A percentile compares a stretch with the other conserved stretches of the same genome.
phyloP scores from a whole-genome alignment of 768 basidiomycete species.

The Gloeophyllum trabeum region DNA sequence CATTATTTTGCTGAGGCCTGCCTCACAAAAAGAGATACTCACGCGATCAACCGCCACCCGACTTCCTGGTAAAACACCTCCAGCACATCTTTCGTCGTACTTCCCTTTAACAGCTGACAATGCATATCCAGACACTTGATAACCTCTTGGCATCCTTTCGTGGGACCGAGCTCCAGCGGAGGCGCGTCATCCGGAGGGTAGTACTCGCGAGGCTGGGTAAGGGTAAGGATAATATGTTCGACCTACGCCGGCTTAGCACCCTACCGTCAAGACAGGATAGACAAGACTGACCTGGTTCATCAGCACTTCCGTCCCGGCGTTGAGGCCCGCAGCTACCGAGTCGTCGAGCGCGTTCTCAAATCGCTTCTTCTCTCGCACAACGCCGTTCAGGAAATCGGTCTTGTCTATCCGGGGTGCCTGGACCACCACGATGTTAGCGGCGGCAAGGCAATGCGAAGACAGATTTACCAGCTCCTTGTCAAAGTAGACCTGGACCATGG shows the following conservation, averaged over 20 bases:
- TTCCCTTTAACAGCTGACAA: conserved; percentile 84
- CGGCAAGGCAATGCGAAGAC: not conserved
- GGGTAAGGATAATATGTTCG: conserved; percentile 81
- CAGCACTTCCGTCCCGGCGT: conserved; percentile 89
- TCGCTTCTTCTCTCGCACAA: conserved; percentile 92
- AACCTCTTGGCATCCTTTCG: conserved; percentile 80
- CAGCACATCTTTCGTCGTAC: conserved; percentile 89
- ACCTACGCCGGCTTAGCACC: conserved; percentile 36
- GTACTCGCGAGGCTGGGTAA: conserved; percentile 81
- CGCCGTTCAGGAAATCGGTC: conserved; percentile 87
- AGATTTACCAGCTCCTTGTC: conserved; percentile 77
- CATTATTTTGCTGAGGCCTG: too few relatives aligned
- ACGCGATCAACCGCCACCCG: conserved; percentile 54
- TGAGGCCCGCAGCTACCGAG: conserved; percentile 85
- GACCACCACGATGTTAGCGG: not conserved
- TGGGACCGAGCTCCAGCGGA: conserved; percentile 72
- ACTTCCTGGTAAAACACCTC: conserved; percentile 99
- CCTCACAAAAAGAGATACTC: too few relatives aligned
- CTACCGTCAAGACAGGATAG: conserved; percentile 5
- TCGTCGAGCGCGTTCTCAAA: conserved; percentile 92
- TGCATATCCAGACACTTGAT: conserved; percentile 85
- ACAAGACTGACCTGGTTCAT: conserved; percentile 71
- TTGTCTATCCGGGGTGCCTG: conserved; percentile 84
- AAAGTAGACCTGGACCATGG: conserved; percentile 96
- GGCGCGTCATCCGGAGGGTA: conserved; percentile 72